phyloP scores from a whole-genome alignment of 192 early-diverging fungal species.

The Gonapodya sp. region DNA sequence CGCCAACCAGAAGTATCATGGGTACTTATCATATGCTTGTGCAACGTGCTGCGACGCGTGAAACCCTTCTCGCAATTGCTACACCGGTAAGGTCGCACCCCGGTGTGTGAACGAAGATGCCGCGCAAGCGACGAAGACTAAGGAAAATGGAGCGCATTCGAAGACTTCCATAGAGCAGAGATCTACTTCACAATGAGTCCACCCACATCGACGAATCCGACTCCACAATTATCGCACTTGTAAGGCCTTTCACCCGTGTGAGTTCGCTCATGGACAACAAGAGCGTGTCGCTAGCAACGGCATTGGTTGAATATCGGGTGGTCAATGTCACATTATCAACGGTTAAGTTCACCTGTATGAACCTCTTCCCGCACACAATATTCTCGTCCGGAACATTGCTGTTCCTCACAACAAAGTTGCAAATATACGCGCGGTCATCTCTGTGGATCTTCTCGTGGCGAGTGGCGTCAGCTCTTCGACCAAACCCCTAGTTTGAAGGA shows the following conservation, averaged over 20 bases:
- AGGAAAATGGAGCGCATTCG: too few relatives aligned
- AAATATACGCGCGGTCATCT: neutral
- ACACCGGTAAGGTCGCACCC: neutral
- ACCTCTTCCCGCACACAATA: neutral
- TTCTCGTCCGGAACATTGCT: neutral
- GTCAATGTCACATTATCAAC: too few relatives aligned
- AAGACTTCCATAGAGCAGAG: too few relatives aligned
- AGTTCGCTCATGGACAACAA: neutral
- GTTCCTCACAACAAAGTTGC: neutral
- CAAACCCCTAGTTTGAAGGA: neutral
- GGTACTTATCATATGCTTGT: neutral
- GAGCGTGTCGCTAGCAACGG: neutral
- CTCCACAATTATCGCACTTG: neutral
- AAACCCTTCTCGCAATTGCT: neutral
- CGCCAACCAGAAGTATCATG: neutral
- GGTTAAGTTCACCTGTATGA: neutral
- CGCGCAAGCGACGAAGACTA: neutral
- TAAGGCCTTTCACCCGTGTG: neutral
- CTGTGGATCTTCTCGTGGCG: neutral
- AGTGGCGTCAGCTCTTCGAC: neutral
- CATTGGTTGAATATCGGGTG: too few relatives aligned
- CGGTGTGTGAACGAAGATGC: neutral
- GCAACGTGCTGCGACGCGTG: neutral
- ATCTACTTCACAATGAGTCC: too few relatives aligned
- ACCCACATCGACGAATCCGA: neutral